Conservation (phyloP, 75 land plant genomes). For the Picea glauca region DNA sequence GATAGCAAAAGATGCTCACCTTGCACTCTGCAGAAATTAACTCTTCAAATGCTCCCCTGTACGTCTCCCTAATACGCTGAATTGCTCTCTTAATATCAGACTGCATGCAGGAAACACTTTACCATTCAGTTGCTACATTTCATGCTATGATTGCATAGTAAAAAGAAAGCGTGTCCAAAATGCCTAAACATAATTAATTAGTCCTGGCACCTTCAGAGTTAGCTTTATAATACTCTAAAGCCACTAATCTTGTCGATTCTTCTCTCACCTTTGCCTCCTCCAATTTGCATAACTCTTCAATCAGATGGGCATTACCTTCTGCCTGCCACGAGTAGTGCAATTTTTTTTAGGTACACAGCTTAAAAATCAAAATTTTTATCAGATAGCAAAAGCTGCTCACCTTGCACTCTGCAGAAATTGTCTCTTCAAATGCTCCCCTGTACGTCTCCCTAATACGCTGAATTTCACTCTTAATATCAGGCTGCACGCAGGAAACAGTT, state of each 20-base stretch:
- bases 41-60: background rate
- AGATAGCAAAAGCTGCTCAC: conserved; percentile 4
- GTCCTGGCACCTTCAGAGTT: conserved; percentile 14
- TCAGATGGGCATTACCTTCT: background rate
- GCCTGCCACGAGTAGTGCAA: background rate
- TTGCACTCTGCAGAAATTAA: background rate
- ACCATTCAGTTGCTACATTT: conserved; percentile 2
- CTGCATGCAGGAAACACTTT: conserved; percentile 14
- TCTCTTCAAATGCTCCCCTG: background rate
- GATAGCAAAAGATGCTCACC: conserved; percentile 3
- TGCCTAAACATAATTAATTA: background rate
- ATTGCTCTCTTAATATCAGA: conserved; percentile 19
- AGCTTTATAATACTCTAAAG: conserved; percentile 27
- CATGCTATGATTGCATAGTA: background rate
- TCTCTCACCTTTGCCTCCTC: conserved; percentile 28
- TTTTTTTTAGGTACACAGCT: background rate
- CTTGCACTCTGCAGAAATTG: background rate
- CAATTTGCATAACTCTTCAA: conserved; percentile 12
- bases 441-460: background rate
- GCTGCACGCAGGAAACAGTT: conserved; percentile 14
- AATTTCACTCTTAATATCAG: conserved; percentile 20
- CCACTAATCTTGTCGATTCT: conserved; percentile 22
- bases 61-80: background rate
- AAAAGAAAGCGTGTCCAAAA: background rate
- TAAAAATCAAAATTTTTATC: background rate